A percentile compares a stretch with the other conserved stretches of the same genome.
phyloP scores from a whole-genome alignment of 202 grass and related monocot genomes.

The Elaeis oleifera region DNA sequence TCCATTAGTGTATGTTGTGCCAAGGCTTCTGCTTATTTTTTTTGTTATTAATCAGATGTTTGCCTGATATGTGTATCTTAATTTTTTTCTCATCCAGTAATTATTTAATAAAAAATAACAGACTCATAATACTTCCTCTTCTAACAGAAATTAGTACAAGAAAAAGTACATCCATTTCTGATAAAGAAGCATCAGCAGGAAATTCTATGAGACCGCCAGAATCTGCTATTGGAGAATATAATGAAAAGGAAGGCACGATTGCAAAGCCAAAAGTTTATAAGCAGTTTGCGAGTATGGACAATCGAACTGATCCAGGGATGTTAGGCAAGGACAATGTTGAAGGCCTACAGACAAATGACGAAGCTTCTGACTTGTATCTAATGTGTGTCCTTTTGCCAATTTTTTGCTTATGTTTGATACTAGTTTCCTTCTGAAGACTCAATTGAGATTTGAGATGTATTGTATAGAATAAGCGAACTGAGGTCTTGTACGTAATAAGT shows the following conservation, averaged over 20 bases:
- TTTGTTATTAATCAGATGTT: not conserved
- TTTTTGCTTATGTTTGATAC: not conserved
- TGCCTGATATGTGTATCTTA: not conserved
- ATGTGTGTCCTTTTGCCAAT: slow-evolving; percentile 35
- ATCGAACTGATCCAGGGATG: slow-evolving; percentile 21
- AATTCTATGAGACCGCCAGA: not conserved
- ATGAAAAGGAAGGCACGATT: slow-evolving; percentile 11
- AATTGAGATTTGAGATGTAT: not conserved
- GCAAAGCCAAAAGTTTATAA: slow-evolving; percentile 12
- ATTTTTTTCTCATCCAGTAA: not conserved
- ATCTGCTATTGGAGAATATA: not conserved
- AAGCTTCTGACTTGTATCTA: slow-evolving; percentile 50
- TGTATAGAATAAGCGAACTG: no score
- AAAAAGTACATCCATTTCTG: not conserved
- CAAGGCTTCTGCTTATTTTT: no score
- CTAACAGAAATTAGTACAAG: not conserved
- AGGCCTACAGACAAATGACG: slow-evolving; percentile 29
- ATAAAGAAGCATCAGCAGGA: not conserved
- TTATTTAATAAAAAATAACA: not conserved
- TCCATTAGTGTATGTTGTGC: no score
- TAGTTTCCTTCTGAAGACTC: not conserved
- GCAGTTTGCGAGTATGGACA: slow-evolving; percentile 10
- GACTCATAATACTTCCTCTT: not conserved
- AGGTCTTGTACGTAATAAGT: no score
- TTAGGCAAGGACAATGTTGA: slow-evolving; percentile 31